Percentiles rank a stretch among this genome's conserved stretches.
Evolutionary conservation across 225 moss, liverwort and hornwort species (phyloP).

Genomic region (Physcomitrellopsis africana): DNA sequence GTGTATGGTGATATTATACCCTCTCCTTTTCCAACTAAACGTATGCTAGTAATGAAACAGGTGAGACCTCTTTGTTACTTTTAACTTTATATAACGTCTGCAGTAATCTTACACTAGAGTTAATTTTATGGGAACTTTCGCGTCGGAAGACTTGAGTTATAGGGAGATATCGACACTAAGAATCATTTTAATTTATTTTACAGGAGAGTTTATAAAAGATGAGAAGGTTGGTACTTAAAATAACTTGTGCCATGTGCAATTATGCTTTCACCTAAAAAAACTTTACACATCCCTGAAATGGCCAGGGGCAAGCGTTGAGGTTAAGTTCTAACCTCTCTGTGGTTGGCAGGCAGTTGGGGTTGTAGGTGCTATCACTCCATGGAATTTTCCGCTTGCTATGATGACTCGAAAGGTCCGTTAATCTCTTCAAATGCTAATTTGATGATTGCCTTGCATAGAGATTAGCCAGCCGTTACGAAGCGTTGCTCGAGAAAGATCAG

Average conservation of each 20-base stretch:
- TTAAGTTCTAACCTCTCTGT: slow-evolving; percentile 23
- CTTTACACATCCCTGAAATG: neutral
- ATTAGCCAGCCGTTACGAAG: neutral
- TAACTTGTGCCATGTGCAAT: no score
- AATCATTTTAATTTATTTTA: neutral
- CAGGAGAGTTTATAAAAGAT: neutral
- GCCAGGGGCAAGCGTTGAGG: neutral
- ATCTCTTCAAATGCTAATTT: neutral
- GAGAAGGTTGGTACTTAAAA: neutral
- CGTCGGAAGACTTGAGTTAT: slow-evolving; percentile 2
- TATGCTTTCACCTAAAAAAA: no score
- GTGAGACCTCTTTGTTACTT: slow-evolving; percentile 45
- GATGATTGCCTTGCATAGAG: slow-evolving; percentile 13
- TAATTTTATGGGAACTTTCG: neutral
- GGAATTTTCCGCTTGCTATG: slow-evolving; percentile 99
- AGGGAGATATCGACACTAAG: neutral
- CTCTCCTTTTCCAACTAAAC: slow-evolving; percentile 74
- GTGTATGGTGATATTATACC: slow-evolving; percentile 90
- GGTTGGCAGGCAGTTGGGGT: slow-evolving; percentile 90
- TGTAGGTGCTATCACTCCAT: slow-evolving; percentile 95
- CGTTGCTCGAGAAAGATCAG: neutral
- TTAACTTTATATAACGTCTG: neutral
- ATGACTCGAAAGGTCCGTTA: slow-evolving; percentile 92
- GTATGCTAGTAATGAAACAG: slow-evolving; percentile 88
- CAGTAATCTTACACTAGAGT: neutral